These are phyloP conservation scores for Globisporangium nodosum DNA, from an alignment of 352 stramenopile genomes.

Conservation along the genomic window DNA sequence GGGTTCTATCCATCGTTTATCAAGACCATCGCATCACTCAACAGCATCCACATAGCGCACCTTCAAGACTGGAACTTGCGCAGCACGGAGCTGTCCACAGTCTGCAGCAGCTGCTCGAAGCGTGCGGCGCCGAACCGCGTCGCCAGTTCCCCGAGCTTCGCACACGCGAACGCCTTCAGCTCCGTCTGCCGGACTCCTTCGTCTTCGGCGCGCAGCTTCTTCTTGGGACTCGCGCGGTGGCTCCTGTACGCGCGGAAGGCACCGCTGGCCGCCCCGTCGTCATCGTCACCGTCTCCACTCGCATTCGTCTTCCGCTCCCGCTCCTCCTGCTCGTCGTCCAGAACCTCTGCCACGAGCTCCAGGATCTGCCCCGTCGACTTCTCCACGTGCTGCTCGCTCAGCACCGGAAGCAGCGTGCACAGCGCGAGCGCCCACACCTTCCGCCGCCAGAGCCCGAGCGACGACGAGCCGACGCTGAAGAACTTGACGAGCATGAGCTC, in stretches of 20 bases:
- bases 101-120: conserved; percentile 53
- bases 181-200: conserved; percentile 28
- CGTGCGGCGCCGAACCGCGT: conserved; percentile 26
- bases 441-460: conserved; percentile 42
- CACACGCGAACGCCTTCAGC: conserved; percentile 36
- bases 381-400: conserved; percentile 37
- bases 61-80: conserved; percentile 35
- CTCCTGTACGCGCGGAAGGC: conserved; percentile 46
- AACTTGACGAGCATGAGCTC: conserved; percentile 69
- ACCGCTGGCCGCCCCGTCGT: not conserved
- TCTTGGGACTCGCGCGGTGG: conserved; percentile 25
- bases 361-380: conserved; percentile 57
- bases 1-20: too few relatives aligned
- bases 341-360: conserved; percentile 57
- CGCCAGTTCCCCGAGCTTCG: conserved; percentile 36
- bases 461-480: conserved; percentile 58
- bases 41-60: not conserved
- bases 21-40: not conserved
- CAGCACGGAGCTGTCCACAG: conserved; percentile 52
- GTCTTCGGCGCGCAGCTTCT: conserved; percentile 25
- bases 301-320: not conserved
- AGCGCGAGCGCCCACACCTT: conserved; percentile 71
- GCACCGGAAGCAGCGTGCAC: conserved; percentile 32
- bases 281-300: not conserved
- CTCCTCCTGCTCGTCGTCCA: conserved; percentile 58